These are phyloP conservation scores for Ceratocystis huliohia DNA, from an alignment of 2,329 filamentous ascomycete species.

Conservation along the genomic window DNA sequence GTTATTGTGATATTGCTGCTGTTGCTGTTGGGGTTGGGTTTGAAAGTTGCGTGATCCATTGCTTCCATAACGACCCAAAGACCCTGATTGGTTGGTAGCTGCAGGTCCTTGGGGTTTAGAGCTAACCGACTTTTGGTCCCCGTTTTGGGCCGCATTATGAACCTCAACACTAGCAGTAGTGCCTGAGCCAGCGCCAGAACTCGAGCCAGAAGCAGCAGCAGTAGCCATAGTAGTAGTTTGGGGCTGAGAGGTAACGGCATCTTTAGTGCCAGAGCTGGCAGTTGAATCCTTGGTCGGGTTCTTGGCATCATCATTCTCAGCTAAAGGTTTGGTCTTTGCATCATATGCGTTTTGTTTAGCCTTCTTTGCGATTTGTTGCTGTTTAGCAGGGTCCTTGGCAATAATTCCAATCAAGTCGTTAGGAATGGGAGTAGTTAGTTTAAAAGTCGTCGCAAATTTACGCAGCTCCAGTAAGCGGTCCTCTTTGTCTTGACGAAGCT, in stretches of 20 bases:
- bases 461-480: conserved; percentile 88
- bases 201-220: conserved; percentile 25
- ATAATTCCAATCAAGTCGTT: conserved; percentile 86
- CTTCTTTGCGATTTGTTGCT: conserved; percentile 76
- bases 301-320: conserved; percentile 34
- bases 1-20: conserved; percentile 14
- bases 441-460: conserved; percentile 90
- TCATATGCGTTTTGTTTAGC: conserved; percentile 40
- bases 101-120: conserved; percentile 30
- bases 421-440: conserved; percentile 83
- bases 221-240: conserved; percentile 25
- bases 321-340: conserved; percentile 24
- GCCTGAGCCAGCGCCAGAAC: not conserved
- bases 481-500: conserved; percentile 65
- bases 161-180: not conserved
- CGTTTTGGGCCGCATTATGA: not conserved
- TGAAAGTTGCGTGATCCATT: conserved; percentile 34
- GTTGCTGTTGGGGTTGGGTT: conserved; percentile 2
- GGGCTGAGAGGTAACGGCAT: not conserved
- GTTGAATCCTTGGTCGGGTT: conserved; percentile 33
- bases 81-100: conserved; percentile 37
- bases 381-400: conserved; percentile 90
- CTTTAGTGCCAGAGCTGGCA: conserved; percentile 21
- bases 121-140: conserved; percentile 8
- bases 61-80: conserved; percentile 31